phyloP scores from a whole-genome alignment of 306 rosid genomes.

The Vachellia collinsii region DNA sequence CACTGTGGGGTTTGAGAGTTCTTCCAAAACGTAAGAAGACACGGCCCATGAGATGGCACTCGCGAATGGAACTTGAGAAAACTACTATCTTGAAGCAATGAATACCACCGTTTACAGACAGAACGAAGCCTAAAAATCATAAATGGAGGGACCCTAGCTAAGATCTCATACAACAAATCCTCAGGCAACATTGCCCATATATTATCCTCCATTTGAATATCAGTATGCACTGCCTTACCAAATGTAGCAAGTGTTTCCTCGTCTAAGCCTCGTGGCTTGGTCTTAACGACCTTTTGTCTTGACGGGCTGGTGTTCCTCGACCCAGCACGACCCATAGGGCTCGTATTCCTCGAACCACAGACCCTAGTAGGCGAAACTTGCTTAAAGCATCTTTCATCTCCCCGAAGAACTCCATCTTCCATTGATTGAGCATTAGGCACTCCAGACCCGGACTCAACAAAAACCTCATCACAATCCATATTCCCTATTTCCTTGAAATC shows the following conservation, averaged over 20 bases:
- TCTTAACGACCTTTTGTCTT: conserved; percentile 83
- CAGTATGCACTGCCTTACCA: conserved; percentile 74
- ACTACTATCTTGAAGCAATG: conserved; percentile 74
- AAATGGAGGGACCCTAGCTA: conserved; percentile 95
- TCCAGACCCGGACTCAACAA: conserved; percentile 68
- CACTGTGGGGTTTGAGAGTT: conserved; percentile 84
- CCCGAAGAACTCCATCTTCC: conserved; percentile 56
- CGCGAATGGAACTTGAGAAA: conserved; percentile 88
- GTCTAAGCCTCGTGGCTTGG: conserved; percentile 93
- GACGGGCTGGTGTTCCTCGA: conserved; percentile 94
- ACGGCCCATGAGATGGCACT: conserved; percentile 90
- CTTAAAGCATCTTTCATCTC: conserved; percentile 62
- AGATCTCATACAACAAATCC: conserved; percentile 89
- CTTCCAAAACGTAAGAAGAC: conserved; percentile 93
- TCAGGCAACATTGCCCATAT: conserved; percentile 98
- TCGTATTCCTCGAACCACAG: conserved; percentile 87
- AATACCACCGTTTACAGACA: conserved; percentile 89
- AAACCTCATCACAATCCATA: conserved; percentile 65
- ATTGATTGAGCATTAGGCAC: conserved; percentile 44
- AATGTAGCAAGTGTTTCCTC: conserved; percentile 88
- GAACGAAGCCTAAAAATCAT: conserved; percentile 90
- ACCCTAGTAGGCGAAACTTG: conserved; percentile 82
- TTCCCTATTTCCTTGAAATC: conserved; percentile 40
- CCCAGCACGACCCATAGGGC: conserved; percentile 82
- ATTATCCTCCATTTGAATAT: conserved; percentile 93